These are phyloP conservation scores for Hortiboletus campestris DNA, from an alignment of 768 basidiomycete genomes.

Conservation along the genomic window DNA sequence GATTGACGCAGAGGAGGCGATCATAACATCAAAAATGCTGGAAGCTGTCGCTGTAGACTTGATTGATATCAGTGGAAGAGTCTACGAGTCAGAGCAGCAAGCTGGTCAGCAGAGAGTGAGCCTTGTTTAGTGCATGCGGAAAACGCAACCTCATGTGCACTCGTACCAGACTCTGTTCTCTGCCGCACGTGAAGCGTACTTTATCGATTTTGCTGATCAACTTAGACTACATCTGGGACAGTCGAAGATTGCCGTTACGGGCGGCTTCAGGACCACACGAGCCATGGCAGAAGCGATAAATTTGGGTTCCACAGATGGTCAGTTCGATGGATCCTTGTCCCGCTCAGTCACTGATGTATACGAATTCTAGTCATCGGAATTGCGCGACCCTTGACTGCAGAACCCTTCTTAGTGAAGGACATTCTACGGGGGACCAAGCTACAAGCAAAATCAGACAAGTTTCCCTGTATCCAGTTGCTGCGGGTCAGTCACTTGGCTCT, in stretches of 20 bases:
- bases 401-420: conserved; percentile 30
- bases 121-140: not conserved
- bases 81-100: conserved; percentile 28
- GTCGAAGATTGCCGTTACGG: conserved; percentile 30
- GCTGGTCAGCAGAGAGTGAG: conserved; percentile 10
- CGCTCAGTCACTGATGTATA: not conserved
- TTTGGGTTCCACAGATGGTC: conserved; percentile 26
- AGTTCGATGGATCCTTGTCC: not conserved
- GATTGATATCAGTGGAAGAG: conserved; percentile 42
- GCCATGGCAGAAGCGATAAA: conserved; percentile 31
- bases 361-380: conserved; percentile 26
- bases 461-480: conserved; percentile 39
- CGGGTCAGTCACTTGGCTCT: conserved; percentile 18
- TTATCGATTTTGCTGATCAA: conserved; percentile 30
- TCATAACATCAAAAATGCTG: conserved; percentile 29
- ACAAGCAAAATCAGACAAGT: conserved; percentile 23
- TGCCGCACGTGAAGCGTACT: conserved; percentile 27
- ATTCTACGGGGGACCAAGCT: conserved; percentile 25
- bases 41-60: conserved; percentile 38
- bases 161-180: conserved; percentile 11
- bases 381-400: conserved; percentile 30
- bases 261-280: conserved; percentile 29
- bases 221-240: conserved; percentile 23
- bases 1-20: conserved; percentile 33
- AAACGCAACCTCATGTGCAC: not conserved